phyloP scores from a whole-genome alignment of 495 filamentous ascomycete genomes.

The Daldinia loculata region DNA sequence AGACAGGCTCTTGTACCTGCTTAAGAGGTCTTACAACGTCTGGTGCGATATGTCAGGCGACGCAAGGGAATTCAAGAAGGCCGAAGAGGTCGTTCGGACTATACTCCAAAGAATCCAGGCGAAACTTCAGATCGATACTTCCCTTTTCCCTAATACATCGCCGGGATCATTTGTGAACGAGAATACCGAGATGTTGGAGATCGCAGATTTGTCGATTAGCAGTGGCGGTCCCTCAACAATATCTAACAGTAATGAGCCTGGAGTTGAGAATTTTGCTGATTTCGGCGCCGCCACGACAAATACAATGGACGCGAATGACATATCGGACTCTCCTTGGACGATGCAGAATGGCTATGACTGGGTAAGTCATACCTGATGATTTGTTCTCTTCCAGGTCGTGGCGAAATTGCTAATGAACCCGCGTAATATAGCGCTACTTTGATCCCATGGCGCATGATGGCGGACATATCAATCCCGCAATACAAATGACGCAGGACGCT shows the following conservation, averaged over 20 bases:
- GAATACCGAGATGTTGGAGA: slow-evolving; percentile 20
- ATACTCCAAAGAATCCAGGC: slow-evolving; percentile 39
- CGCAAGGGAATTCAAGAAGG: slow-evolving; percentile 37
- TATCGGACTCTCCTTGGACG: slow-evolving; percentile 34
- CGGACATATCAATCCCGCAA: slow-evolving; percentile 14
- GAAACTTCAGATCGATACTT: slow-evolving; percentile 17
- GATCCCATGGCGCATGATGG: slow-evolving; percentile 38
- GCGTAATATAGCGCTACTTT: slow-evolving; percentile 39
- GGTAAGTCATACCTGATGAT: slow-evolving; percentile 35
- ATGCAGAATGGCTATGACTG: slow-evolving; percentile 42
- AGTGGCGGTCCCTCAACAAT: slow-evolving; percentile 19
- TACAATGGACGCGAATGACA: slow-evolving; percentile 4
- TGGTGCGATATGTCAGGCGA: slow-evolving; percentile 42
- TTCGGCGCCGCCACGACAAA: slow-evolving; percentile 19
- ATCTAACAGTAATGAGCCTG: slow-evolving; percentile 19
- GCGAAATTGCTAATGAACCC: slow-evolving; percentile 24
- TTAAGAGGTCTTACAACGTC: slow-evolving; percentile 45
- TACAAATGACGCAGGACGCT: slow-evolving; percentile 25
- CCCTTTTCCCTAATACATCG: neutral
- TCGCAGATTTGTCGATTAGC: slow-evolving; percentile 20
- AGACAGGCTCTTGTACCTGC: slow-evolving; percentile 39
- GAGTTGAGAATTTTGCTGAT: slow-evolving; percentile 16
- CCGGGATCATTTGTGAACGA: slow-evolving; percentile 9
- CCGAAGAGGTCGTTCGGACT: slow-evolving; percentile 35
- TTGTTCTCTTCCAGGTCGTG: neutral